A percentile compares a stretch with the other conserved stretches of the same genome.
These are phyloP conservation scores for Schizosaccharomyces octosporus DNA, from an alignment of 805 yeast species.

Conservation along the genomic window DNA sequence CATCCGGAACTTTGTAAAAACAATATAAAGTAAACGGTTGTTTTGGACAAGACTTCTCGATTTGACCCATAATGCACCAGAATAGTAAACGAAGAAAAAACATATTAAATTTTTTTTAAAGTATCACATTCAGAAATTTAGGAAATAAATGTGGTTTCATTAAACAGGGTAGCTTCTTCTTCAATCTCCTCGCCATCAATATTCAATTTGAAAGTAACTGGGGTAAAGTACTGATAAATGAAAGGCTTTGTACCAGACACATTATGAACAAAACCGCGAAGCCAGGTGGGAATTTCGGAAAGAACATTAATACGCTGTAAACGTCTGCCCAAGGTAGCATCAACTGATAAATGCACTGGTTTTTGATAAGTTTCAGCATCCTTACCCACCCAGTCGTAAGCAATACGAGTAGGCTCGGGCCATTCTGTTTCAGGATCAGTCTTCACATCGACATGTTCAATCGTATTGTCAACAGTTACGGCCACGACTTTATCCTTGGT, in stretches of 20 bases:
- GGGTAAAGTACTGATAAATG: conserved; percentile 72
- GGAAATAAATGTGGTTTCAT: conserved; percentile 59
- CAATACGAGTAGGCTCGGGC: conserved; percentile 56
- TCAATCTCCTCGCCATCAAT: conserved; percentile 19
- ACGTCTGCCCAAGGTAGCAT: conserved; percentile 35
- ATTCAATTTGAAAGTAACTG: conserved; percentile 23
- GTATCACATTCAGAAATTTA: conserved; percentile 5
- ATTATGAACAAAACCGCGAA: conserved; percentile 76
- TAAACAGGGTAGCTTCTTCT: conserved; percentile 44
- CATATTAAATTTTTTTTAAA: background rate
- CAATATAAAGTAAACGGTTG: background rate
- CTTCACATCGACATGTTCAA: conserved; percentile 29
- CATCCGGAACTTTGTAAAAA: background rate
- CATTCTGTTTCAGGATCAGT: conserved; percentile 64
- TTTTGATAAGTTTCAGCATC: conserved; percentile 11
- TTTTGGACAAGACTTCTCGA: background rate
- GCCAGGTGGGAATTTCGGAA: conserved; percentile 88
- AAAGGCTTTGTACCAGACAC: conserved; percentile 93
- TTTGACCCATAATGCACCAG: background rate
- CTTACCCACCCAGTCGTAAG: conserved; percentile 31
- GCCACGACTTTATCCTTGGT: conserved; percentile 36
- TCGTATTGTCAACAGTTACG: conserved; percentile 41
- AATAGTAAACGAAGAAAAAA: background rate
- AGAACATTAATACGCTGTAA: conserved; percentile 90
- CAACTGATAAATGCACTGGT: conserved; percentile 11